These are phyloP conservation scores for Aspergillus sp. DNA, from an alignment of 2,329 filamentous ascomycete genomes.

Conservation along the genomic window DNA sequence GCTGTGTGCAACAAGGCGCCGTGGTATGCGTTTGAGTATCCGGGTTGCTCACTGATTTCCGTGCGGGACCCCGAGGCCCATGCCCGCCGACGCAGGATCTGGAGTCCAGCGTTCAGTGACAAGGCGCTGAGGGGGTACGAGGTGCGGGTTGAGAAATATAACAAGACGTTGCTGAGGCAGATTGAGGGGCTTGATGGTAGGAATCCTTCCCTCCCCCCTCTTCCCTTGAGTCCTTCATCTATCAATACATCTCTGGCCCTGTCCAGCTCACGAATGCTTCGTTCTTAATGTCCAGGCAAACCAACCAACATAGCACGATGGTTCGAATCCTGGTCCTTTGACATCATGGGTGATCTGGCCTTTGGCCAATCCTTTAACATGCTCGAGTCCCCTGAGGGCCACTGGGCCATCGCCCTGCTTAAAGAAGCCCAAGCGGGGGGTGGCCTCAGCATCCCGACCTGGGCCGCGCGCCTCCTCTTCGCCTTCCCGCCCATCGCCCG, in stretches of 20 bases:
- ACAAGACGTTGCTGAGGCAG: neutral
- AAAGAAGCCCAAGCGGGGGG: neutral
- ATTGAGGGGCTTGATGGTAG: neutral
- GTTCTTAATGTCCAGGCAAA: neutral
- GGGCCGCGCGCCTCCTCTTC: neutral
- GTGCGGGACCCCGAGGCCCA: neutral
- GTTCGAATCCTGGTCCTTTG: slow-evolving; percentile 7
- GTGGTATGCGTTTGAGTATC: neutral
- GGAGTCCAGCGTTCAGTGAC: slow-evolving; percentile 6
- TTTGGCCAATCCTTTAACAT: slow-evolving; percentile 15
- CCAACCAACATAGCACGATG: neutral
- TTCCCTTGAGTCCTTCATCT: too few relatives aligned
- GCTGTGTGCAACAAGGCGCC: neutral
- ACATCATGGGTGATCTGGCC: slow-evolving; percentile 13
- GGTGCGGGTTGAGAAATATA: slow-evolving; percentile 14
- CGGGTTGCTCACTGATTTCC: neutral
- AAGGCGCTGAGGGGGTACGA: slow-evolving; percentile 5
- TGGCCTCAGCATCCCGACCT: neutral
- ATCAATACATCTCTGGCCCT: too few relatives aligned
- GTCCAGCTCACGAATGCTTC: too few relatives aligned
- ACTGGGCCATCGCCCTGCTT: neutral
- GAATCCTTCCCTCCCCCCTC: too few relatives aligned
- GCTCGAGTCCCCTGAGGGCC: neutral
- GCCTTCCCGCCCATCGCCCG: neutral
- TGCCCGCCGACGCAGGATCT: neutral